A percentile compares a stretch with the other conserved stretches of the same genome.
These are phyloP conservation scores for Acer negundo DNA, from an alignment of 345 rosid species.

Conservation along the genomic window DNA sequence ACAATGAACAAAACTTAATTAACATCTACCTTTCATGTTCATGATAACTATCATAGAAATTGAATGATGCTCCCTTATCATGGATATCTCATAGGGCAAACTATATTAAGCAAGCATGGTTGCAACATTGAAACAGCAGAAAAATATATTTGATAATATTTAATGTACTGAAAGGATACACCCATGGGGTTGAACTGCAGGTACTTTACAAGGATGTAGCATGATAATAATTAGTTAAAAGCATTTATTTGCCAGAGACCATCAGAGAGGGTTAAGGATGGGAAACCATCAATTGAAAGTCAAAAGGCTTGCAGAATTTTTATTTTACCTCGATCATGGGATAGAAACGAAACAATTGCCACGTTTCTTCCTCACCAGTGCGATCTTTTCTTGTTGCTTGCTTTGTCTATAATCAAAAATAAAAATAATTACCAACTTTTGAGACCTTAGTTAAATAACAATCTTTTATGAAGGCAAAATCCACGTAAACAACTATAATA, in stretches of 20 bases:
- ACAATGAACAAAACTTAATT: not conserved
- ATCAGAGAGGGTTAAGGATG: not conserved
- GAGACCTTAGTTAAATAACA: slow-evolving; percentile 5
- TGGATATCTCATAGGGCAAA: not conserved
- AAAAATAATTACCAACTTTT: slow-evolving; percentile 13
- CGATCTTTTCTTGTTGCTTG: slow-evolving; percentile 84
- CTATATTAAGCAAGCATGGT: not conserved
- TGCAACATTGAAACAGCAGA: not conserved
- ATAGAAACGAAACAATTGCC: slow-evolving; percentile 89
- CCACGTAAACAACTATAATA: not conserved
- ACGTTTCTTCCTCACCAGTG: slow-evolving; percentile 84
- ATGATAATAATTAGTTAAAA: not conserved
- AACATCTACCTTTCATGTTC: not conserved
- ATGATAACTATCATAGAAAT: not conserved
- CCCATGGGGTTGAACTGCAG: not conserved
- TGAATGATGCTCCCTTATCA: not conserved
- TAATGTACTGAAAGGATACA: not conserved
- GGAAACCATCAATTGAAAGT: not conserved
- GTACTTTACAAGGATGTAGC: not conserved
- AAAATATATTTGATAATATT: not conserved
- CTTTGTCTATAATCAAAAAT: slow-evolving; percentile 52
- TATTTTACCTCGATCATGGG: slow-evolving; percentile 81
- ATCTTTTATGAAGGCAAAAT: not conserved
- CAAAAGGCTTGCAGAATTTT: not conserved
- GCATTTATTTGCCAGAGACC: not conserved